Evolutionary conservation across 176 grass and related monocot species (phyloP), one percentile per base, ranked within the genome.

Genomic region (Coix lacrymajobi): DNA sequence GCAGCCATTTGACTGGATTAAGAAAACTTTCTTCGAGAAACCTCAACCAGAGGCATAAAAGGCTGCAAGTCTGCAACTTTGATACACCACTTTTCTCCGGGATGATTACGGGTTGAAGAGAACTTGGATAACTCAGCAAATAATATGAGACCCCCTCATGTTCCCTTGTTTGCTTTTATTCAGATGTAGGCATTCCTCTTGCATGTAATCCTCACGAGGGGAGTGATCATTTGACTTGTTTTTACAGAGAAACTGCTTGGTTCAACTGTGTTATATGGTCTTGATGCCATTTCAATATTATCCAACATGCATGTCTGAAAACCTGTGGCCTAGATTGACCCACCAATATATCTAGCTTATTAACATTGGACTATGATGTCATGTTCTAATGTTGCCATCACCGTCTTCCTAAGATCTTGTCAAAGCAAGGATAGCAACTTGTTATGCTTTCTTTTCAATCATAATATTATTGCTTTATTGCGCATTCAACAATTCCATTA

Each of bases 1-100:
- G 84, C 89, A 94, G 92, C 92, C 92, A 81, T 94, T 94, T 44
- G 92, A 66, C 52, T 94, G 81, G 84, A 94, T 94, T 75, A 94
- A 92, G 92, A 94, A 92, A 74, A 94, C 89, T 68, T 92, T 94
- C 84, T 89, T 92, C 0, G 81, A 92, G 84, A 94, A 92, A 76
- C 89, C 92, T 0, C 80, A 92, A 85, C 81, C 85, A 73, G 92
- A 92, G 8, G 71, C 52, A 7, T 56, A 32, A 8, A 48, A 4
- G 56, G 12, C 45, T 26, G 56, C 56, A 16, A 63, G 28, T 29
- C 26, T 30, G 26, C 66, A 73, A 83, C 79, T 90, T 83, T 83
- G 68, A 63, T 80, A 36, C 51, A 1, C 62, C 37, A 49, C 70
- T 78, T 82, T 86, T 77, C 26, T 70, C 41, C 69, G 49, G 75